Base-by-base conservation (phyloP, 2,329 filamentous ascomycete genomes). In the Fusarium buxicola region DNA sequence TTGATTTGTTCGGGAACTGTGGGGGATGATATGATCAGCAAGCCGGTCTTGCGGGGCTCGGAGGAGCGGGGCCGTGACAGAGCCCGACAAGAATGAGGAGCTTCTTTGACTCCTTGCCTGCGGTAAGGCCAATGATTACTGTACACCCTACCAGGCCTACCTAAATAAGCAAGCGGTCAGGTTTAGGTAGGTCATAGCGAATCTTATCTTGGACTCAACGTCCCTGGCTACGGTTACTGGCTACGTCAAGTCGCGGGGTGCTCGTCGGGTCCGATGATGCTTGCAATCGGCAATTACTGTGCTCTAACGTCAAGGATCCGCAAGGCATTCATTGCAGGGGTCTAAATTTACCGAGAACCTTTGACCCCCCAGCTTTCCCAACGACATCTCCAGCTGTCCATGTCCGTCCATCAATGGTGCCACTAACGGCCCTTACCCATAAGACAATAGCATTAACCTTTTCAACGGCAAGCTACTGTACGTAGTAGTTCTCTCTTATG, bases 291-390 rank as follows among this genome's bases (percentile, higher is more conserved):
- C 7, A 11, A 5, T 32, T 51, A 57, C 51, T 16, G 1, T 7
- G 24, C 10, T 5, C 7, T 11, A 43, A 21, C 3, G n/a, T 8
- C 8, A 15, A 2, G 12, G 38, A 28, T 52, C 50, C 41, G 46
- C 58, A 41, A 54, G 31, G n/a, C 5, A 35, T n/a, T 32, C 30
- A 12, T 24, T 32, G 30, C 9, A 51, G 46, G 44, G 45, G 25
- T 48, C 50, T n/a, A 34, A 48, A 51, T 62, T 65, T 50, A 62
- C 52, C 60, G 47, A 39, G 38, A 21, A 51, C 53, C 53, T 58
- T 46, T 54, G 46, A 65, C 44, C 46, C 62, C 61, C 61, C 57
- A 38, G 36, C 18, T 25, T 65, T 64, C 12, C 6, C 35, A 44
- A 62, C 61, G 52, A 63, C 61, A 62, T 51, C 46, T 16, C 52